phyloP scores from a whole-genome alignment of 2,329 filamentous ascomycete genomes.

The Fusarium domesticum region DNA sequence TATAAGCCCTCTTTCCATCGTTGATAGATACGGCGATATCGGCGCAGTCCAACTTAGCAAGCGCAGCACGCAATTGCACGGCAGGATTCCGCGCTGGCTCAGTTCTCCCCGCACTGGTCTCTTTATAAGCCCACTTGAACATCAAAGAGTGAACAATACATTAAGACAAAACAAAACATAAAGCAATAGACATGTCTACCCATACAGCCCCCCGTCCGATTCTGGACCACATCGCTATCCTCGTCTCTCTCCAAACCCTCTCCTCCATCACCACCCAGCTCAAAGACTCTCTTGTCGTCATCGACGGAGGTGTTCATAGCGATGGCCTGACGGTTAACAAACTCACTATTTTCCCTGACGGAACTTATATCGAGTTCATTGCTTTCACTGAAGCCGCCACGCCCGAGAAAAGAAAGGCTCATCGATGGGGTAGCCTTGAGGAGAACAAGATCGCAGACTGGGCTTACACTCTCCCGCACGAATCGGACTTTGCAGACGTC shows the following conservation, averaged over 20 bases:
- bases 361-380: constrained; percentile 65
- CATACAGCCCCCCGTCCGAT: constrained; percentile 25
- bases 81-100: neutral
- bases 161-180: neutral
- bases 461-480: constrained; percentile 49
- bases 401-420: constrained; percentile 40
- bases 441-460: constrained; percentile 57
- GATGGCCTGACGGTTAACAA: constrained; percentile 60
- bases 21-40: neutral
- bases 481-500: constrained; percentile 37
- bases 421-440: constrained; percentile 56
- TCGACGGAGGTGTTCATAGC: constrained; percentile 59
- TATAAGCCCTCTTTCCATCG: neutral
- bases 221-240: constrained; percentile 64
- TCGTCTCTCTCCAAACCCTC: constrained; percentile 53
- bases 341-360: constrained; percentile 60
- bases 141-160: neutral
- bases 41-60: neutral
- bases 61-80: neutral
- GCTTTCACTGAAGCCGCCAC: constrained; percentile 52
- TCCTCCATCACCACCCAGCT: constrained; percentile 48
- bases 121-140: neutral
- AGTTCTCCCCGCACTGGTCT: neutral
- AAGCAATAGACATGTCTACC: neutral
- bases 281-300: constrained; percentile 53